These are phyloP conservation scores for Tetrahymena thermophila DNA, from an alignment of 73 alveolate genomes.

Conservation along the genomic window DNA sequence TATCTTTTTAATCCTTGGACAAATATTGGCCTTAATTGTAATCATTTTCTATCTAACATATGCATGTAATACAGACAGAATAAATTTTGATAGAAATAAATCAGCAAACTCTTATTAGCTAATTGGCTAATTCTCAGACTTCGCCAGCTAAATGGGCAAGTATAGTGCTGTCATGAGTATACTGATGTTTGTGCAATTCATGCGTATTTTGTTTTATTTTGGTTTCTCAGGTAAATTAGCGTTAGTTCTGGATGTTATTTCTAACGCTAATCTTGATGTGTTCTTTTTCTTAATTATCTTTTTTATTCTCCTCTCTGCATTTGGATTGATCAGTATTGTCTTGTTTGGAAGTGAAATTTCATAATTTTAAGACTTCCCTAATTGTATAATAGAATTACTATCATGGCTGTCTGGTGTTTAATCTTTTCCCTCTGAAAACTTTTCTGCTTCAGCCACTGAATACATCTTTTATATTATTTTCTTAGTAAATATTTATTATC, in stretches of 20 bases:
- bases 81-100: not conserved
- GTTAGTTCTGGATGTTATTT: not conserved
- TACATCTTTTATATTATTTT: not conserved
- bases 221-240: not conserved
- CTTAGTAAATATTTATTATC: not conserved
- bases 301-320: not conserved
- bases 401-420: not conserved
- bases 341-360: not conserved
- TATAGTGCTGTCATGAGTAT: not conserved
- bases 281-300: not conserved
- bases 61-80: not conserved
- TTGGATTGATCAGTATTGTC: not conserved
- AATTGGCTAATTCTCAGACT: not conserved
- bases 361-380: not conserved
- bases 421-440: not conserved
- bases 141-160: not conserved
- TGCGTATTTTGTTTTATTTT: not conserved
- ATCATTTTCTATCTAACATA: not conserved
- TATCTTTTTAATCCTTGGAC: not conserved
- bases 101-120: not conserved
- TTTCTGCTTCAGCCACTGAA: not conserved
- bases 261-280: not conserved
- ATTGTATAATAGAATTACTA: not conserved
- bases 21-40: not conserved
- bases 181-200: not conserved